Conservation (phyloP, 768 basidiomycete species). For the Boletus pseudopeckii region DNA sequence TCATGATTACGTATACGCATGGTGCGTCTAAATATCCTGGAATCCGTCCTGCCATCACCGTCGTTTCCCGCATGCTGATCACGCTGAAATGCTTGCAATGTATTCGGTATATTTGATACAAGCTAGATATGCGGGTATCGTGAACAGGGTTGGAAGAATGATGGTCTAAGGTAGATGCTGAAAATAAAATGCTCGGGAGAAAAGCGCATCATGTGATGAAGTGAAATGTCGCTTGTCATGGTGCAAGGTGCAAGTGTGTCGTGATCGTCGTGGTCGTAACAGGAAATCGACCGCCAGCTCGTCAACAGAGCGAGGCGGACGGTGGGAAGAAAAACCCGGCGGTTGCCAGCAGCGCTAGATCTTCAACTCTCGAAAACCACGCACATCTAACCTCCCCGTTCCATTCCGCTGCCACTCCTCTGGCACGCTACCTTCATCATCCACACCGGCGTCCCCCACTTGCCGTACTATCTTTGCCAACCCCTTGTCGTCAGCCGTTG, state of each 20-base stretch:
- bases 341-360: constrained; percentile 38
- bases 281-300: too few relatives aligned
- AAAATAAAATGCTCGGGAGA: constrained; percentile 19
- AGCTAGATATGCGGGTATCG: constrained; percentile 27
- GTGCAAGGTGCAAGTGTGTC: neutral
- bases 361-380: constrained; percentile 75
- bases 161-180: constrained; percentile 29
- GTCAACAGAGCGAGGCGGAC: too few relatives aligned
- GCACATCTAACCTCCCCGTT: constrained; percentile 67
- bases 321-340: neutral
- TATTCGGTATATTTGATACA: constrained; percentile 29
- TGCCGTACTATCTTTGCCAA: constrained; percentile 21
- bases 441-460: constrained; percentile 25
- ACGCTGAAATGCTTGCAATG: neutral
- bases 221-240: constrained; percentile 6
- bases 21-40: too few relatives aligned
- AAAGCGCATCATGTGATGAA: constrained; percentile 1
- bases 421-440: constrained; percentile 32
- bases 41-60: too few relatives aligned
- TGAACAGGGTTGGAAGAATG: constrained; percentile 15
- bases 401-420: constrained; percentile 66
- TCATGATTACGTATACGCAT: too few relatives aligned
- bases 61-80: neutral
- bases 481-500: constrained; percentile 8
- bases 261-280: constrained; percentile 7